These are phyloP conservation scores for Paulownia fortunei DNA, from an alignment of 257 asterid species.

Conservation along the genomic window DNA sequence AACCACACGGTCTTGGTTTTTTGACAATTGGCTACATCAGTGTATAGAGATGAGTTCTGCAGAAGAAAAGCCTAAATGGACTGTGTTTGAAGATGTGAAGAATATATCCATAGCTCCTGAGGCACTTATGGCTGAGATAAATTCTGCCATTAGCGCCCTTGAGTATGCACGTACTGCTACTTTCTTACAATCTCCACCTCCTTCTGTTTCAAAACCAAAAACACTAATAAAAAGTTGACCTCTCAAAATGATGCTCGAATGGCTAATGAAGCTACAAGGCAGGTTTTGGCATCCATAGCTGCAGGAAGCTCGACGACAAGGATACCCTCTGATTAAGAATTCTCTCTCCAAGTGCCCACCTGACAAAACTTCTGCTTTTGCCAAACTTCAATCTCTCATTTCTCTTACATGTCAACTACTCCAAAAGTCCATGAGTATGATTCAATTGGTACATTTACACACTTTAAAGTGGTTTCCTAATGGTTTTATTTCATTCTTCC, in stretches of 20 bases:
- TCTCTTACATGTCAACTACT: neutral
- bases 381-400: neutral
- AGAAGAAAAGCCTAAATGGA: conserved; percentile 43
- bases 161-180: conserved; percentile 50
- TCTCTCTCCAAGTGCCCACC: neutral
- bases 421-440: neutral
- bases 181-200: conserved; percentile 28
- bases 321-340: neutral
- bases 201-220: conserved; percentile 30
- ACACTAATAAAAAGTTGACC: conserved; percentile 1
- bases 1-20: neutral
- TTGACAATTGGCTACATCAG: neutral
- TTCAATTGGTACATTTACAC: neutral
- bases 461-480: neutral
- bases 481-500: neutral
- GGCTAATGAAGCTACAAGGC: neutral
- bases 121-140: conserved; percentile 50
- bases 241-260: neutral
- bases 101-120: conserved; percentile 41
- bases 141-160: conserved; percentile 49
- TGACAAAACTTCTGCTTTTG: too few species aligned
- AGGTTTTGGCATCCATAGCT: neutral
- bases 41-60: conserved; percentile 39
- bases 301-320: too few species aligned
- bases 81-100: conserved; percentile 50